Conservation (phyloP, 139 green algal species). For the Asterochloris sp. region DNA sequence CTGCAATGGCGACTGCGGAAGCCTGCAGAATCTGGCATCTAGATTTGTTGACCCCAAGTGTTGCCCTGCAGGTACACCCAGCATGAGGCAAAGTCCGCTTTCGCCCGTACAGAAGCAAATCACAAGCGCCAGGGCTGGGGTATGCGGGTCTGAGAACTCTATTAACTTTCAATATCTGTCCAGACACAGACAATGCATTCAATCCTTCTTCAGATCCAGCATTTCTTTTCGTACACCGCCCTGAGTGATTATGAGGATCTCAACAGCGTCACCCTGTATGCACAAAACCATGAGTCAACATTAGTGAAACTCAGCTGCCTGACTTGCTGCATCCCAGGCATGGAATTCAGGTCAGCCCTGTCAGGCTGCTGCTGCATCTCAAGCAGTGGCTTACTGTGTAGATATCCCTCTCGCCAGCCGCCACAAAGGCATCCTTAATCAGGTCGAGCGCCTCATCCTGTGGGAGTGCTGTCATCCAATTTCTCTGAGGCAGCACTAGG, state of each 20-base stretch:
- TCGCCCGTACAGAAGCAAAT: conserved; percentile 23
- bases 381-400: conserved; percentile 76
- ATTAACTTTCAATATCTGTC: no score
- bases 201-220: conserved; percentile 92
- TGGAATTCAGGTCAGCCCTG: background rate
- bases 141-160: background rate
- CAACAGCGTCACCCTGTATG: conserved; percentile 90
- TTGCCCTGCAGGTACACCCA: conserved; percentile 4
- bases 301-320: background rate
- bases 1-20: no score
- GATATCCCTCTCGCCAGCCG: conserved; percentile 95
- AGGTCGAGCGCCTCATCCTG: conserved; percentile 89
- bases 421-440: conserved; percentile 95
- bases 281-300: background rate
- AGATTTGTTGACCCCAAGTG: background rate
- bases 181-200: conserved; percentile 6
- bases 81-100: conserved; percentile 33
- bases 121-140: conserved; percentile 25
- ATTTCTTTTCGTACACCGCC: conserved; percentile 71
- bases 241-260: conserved; percentile 95
- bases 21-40: background rate
- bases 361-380: background rate
- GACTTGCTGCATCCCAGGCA: background rate
- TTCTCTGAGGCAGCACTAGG: conserved; percentile 75
- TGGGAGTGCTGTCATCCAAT: conserved; percentile 63